Evolutionary conservation across 2,329 filamentous ascomycete genomes (phyloP), one percentile per base, ranked within the genome.

Genomic region (Aureobasidium zeae): DNA sequence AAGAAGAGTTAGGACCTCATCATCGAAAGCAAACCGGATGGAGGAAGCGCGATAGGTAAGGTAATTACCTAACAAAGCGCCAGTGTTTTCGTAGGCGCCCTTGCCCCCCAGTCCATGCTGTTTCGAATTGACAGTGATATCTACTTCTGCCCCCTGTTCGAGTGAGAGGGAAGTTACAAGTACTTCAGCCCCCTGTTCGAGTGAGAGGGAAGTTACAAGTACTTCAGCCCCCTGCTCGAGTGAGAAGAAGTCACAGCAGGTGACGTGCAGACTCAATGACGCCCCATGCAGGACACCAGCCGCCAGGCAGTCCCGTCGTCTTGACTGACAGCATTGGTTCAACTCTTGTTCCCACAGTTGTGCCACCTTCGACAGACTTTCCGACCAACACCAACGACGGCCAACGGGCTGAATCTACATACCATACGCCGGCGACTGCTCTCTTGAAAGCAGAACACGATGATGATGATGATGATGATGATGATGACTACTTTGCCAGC

Each of bases 361-460:
- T 47, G 19, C 45, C 45, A 2, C 45, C 45, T 7, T 19, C 21
- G 24, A 47, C 45, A n/a, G 21, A 31, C 6, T 47, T 46, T 25
- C 37, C 32, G 4, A 26, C 4, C 20, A 26, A 32, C n/a, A 24
- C 19, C 24, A 36, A 22, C n/a, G 25, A 44, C 5, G 24, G 19
- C 13, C 19, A 19, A 10, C 25, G 31, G 5, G 25, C 31, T 6
- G 22, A 11, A 4, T 35, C 41, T 7, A 32, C 24, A 11, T 32
- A 35, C 24, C 25, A 35, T 4, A 35, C 31, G 2, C 37, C 37
- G 12, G 28, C 37, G 12, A 24, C 37, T 13, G 37, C 37, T 19
- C 37, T 21, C 4, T 11, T 32, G 4, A 17, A 13, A 16, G 13
- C 12, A 13, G 15, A 11, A 13, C 17, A 24, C 6, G 12, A 32